Conservation (phyloP, 495 filamentous ascomycete genomes). For the Aspergillus coremiiformis region DNA sequence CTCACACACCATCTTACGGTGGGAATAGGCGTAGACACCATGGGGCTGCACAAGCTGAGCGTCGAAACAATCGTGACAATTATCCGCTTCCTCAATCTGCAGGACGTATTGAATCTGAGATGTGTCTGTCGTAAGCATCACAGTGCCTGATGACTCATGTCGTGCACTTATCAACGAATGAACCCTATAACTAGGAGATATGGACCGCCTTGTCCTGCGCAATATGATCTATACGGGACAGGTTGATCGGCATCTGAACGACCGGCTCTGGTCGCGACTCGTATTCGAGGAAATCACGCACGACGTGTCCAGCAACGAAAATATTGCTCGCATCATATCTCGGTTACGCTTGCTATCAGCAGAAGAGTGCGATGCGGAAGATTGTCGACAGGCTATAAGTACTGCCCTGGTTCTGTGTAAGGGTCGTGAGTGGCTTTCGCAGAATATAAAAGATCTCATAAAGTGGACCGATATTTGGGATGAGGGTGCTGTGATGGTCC, state of each 20-base stretch:
- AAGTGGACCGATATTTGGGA: neutral
- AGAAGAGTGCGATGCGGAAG: neutral
- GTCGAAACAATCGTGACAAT: neutral
- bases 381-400: neutral
- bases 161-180: neutral
- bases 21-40: conserved; percentile 6
- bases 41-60: neutral
- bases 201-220: neutral
- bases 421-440: neutral
- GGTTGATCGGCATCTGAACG: neutral
- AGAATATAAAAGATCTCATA: neutral
- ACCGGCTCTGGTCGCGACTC: neutral
- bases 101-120: neutral
- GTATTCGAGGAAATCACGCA: neutral
- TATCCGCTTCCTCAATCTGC: neutral
- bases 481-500: neutral
- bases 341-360: neutral
- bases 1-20: no score
- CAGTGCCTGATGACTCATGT: neutral
- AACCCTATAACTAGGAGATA: neutral
- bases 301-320: neutral
- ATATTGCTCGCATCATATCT: neutral
- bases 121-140: conserved; percentile 3
- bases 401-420: neutral
- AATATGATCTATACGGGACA: neutral